Conservation (phyloP, 345 rosid species). For the Physaria fendleri region DNA sequence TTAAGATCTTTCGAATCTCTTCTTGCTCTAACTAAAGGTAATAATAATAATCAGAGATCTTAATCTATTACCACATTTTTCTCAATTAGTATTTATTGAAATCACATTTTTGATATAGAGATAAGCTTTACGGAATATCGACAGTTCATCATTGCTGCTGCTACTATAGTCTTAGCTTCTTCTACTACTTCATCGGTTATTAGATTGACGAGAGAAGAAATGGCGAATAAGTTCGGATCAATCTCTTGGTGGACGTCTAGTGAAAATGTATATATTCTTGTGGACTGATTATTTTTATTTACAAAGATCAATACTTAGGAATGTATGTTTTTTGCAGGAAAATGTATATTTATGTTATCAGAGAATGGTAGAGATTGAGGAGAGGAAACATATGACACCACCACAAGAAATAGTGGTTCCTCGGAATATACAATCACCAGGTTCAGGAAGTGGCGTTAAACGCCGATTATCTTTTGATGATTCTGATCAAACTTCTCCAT, state of each 20-base stretch:
- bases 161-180: conserved; percentile 67
- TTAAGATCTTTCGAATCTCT: conserved; percentile 46
- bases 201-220: conserved; percentile 45
- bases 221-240: conserved; percentile 41
- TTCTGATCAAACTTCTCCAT: conserved; percentile 30
- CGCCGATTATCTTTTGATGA: conserved; percentile 53
- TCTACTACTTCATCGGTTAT: conserved; percentile 33
- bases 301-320: neutral
- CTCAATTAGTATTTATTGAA: neutral
- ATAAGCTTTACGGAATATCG: conserved; percentile 51
- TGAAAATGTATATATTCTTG: conserved; percentile 38
- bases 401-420: conserved; percentile 10
- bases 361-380: conserved; percentile 49
- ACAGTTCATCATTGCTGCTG: conserved; percentile 69
- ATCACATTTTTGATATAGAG: conserved; percentile 36
- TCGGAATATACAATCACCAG: neutral
- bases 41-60: neutral
- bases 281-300: neutral
- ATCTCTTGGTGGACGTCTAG: conserved; percentile 45
- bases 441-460: conserved; percentile 43
- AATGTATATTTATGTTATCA: conserved; percentile 46
- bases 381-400: conserved; percentile 45
- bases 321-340: conserved; percentile 43
- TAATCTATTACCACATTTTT: neutral
- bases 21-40: conserved; percentile 47